A percentile compares a stretch with the other conserved stretches of the same genome.
These are phyloP conservation scores for Thraustotheca clavata DNA, from an alignment of 352 stramenopile genomes.

Conservation along the genomic window DNA sequence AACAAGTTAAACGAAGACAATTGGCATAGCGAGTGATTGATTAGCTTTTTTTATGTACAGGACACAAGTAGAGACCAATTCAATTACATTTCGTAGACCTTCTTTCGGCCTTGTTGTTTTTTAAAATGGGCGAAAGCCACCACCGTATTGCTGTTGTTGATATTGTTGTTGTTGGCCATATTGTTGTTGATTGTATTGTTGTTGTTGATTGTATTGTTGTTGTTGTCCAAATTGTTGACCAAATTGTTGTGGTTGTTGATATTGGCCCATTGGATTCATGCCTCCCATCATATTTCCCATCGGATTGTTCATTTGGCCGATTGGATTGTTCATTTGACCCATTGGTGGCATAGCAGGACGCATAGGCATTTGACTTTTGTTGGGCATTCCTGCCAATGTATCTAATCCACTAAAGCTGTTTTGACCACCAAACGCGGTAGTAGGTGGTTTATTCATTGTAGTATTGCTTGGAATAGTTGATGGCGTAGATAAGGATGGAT, in stretches of 20 bases:
- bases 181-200: not conserved
- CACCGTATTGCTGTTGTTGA: conserved; percentile 48
- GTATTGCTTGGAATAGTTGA: conserved; percentile 25
- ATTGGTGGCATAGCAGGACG: conserved; percentile 17
- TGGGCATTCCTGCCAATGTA: conserved; percentile 70
- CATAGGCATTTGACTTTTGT: conserved; percentile 43
- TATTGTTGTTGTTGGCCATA: conserved; percentile 48
- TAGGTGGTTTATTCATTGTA: conserved; percentile 16
- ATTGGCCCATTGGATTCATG: conserved; percentile 29
- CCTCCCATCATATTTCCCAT: conserved; percentile 33
- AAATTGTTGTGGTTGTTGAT: conserved; percentile 20
- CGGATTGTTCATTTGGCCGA: conserved; percentile 34
- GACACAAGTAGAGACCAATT: no score
- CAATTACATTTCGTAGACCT: no score
- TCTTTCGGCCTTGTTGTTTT: not conserved
- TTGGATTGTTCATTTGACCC: conserved; percentile 34
- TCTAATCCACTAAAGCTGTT: conserved; percentile 81
- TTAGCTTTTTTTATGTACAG: no score
- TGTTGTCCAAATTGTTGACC: conserved; percentile 5
- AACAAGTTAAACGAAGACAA: no score
- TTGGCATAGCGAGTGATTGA: no score
- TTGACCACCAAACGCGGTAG: conserved; percentile 15
- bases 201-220: conserved; percentile 13
- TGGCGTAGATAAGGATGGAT: conserved; percentile 20
- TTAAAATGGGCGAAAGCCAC: conserved; percentile 48